Conservation (phyloP, 2,329 filamentous ascomycete species). For the Diaporthe vaccinii region DNA sequence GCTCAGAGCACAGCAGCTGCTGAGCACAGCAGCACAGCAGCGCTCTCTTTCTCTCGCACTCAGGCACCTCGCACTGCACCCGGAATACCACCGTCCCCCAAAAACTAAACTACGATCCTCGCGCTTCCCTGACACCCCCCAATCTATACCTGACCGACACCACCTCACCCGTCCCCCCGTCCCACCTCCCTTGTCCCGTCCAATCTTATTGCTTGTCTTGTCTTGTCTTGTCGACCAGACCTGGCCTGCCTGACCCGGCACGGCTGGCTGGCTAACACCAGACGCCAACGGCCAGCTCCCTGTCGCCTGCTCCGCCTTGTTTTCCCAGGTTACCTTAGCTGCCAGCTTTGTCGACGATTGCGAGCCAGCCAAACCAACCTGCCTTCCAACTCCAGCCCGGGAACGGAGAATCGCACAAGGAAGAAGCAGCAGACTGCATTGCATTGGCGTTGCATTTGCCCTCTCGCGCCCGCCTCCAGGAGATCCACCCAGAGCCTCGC, state of each 20-base stretch:
- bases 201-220: slow-evolving; percentile 29
- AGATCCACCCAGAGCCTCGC: slow-evolving; percentile 37
- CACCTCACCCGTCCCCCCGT: slow-evolving; percentile 26
- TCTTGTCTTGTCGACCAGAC: slow-evolving; percentile 32
- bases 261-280: slow-evolving; percentile 21
- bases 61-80: slow-evolving; percentile 26
- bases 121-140: slow-evolving; percentile 32
- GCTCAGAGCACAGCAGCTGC: not conserved
- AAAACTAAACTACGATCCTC: slow-evolving; percentile 3
- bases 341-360: slow-evolving; percentile 32
- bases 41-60: not conserved
- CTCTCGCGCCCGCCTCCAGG: not conserved
- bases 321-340: slow-evolving; percentile 21
- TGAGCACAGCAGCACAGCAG: not conserved
- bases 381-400: slow-evolving; percentile 2
- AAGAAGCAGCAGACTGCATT: slow-evolving; percentile 25
- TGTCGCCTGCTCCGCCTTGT: slow-evolving; percentile 32
- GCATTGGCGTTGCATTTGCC: slow-evolving; percentile 28
- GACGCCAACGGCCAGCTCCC: slow-evolving; percentile 24
- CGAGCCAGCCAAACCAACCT: slow-evolving; percentile 26
- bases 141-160: slow-evolving; percentile 37
- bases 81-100: slow-evolving; percentile 27
- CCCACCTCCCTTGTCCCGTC: slow-evolving; percentile 28
- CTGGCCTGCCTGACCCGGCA: slow-evolving; percentile 25
- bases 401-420: slow-evolving; percentile 22